Conservation (phyloP, 495 filamentous ascomycete species). For the Parmelia sp. region DNA sequence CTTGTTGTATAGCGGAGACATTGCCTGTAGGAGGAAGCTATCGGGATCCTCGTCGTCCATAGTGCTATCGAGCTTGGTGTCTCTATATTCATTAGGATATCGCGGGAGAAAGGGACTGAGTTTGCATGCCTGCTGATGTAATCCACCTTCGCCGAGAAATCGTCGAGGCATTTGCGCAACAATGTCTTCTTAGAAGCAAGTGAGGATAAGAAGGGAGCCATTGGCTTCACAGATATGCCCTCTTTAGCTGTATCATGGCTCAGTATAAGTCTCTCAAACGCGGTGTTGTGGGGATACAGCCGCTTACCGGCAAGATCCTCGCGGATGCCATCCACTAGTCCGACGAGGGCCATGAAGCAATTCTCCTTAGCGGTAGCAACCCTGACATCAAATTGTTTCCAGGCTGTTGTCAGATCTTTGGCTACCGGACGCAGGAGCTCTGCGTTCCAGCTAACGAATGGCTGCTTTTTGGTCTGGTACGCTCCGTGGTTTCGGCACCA, state of each 20-base stretch:
- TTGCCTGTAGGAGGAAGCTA: constrained; percentile 5
- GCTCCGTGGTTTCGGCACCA: constrained; percentile 5
- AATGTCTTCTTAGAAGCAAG: background rate
- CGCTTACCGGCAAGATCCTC: constrained; percentile 1
- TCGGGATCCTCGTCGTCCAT: constrained; percentile 3
- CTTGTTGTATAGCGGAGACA: constrained; percentile 8
- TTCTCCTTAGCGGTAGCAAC: background rate
- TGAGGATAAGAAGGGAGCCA: constrained; percentile 7
- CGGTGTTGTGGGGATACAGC: background rate
- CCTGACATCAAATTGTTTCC: background rate
- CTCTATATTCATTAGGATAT: background rate
- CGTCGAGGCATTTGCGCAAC: background rate
- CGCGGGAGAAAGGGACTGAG: background rate
- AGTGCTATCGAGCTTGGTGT: background rate
- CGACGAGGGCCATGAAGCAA: background rate
- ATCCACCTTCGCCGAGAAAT: background rate
- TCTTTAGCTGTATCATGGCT: background rate
- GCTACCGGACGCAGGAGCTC: background rate
- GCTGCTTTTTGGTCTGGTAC: background rate
- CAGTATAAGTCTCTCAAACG: background rate
- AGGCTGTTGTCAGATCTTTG: background rate
- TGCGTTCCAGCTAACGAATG: background rate
- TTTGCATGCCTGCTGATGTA: background rate
- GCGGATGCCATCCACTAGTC: constrained; percentile 1
- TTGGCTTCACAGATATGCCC: background rate